Conservation (phyloP, 31 red algal genomes). For the Pterothamnion heteromorphum region DNA sequence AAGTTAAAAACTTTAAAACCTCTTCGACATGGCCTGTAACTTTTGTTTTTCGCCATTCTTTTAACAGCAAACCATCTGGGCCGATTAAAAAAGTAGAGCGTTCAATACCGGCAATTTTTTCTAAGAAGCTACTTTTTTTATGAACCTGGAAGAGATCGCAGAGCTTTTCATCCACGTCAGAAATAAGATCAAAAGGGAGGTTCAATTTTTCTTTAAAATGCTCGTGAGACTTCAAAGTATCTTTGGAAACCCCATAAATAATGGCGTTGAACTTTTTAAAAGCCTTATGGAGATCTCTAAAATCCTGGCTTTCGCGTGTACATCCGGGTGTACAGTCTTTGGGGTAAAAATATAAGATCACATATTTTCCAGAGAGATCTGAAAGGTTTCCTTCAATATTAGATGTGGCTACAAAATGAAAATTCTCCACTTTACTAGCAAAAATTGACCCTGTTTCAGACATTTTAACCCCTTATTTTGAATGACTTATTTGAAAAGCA, state of each 20-base stretch:
- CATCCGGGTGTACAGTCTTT: constrained; percentile 64
- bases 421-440: too few species aligned
- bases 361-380: neutral
- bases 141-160: constrained; percentile 60
- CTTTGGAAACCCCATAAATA: constrained; percentile 64
- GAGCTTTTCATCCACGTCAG: constrained; percentile 55
- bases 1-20: constrained; percentile 48
- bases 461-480: too few species aligned
- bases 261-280: constrained; percentile 28
- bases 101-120: constrained; percentile 59
- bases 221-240: constrained; percentile 53
- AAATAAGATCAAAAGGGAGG: constrained; percentile 58
- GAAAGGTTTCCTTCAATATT: too few species aligned
- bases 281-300: constrained; percentile 41
- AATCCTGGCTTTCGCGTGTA: constrained; percentile 59
- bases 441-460: too few species aligned
- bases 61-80: constrained; percentile 47
- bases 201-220: constrained; percentile 50
- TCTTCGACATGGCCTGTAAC: constrained; percentile 55
- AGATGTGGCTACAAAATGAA: too few species aligned
- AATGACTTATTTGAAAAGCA: too few species aligned
- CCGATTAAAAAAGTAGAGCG: constrained; percentile 62
- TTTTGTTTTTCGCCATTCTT: constrained; percentile 64
- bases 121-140: constrained; percentile 52
- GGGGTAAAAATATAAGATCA: constrained; percentile 57